A percentile compares a stretch with the other conserved stretches of the same genome.
These are phyloP conservation scores for Emergomyces pasteurianus DNA, from an alignment of 2,329 filamentous ascomycete genomes.

Conservation along the genomic window DNA sequence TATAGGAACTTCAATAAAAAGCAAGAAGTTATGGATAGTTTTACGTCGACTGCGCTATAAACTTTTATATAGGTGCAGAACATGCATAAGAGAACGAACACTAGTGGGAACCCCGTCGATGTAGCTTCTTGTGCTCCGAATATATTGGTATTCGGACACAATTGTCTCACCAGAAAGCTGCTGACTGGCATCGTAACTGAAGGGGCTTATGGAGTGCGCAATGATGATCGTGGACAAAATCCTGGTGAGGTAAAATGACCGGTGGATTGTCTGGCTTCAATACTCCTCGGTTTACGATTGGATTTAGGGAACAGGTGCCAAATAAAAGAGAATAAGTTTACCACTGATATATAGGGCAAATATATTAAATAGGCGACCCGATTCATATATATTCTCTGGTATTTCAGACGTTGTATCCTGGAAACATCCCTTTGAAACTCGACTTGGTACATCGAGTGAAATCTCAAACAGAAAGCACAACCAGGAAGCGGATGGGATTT, in stretches of 20 bases:
- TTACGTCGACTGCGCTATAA: slow-evolving; percentile 7
- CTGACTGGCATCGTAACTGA: background rate
- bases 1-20: slow-evolving; percentile 22
- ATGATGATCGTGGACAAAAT: background rate
- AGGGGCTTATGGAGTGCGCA: background rate
- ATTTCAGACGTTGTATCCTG: background rate
- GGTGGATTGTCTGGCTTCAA: too few relatives aligned
- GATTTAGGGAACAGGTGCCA: background rate
- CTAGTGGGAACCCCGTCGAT: slow-evolving; percentile 18
- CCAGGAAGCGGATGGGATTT: background rate
- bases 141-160: background rate
- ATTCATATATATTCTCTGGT: background rate
- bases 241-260: background rate
- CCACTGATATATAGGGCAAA: background rate
- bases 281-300: too few relatives aligned
- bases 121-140: background rate
- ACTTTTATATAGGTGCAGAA: slow-evolving; percentile 19
- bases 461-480: background rate
- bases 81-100: too few relatives aligned
- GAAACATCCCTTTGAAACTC: background rate
- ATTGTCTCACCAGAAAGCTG: background rate
- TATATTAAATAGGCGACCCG: background rate
- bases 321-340: too few relatives aligned
- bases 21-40: slow-evolving; percentile 18
- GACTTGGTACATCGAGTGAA: background rate